Conservation (phyloP, 2,329 filamentous ascomycete genomes). For the Exophiala sideris region DNA sequence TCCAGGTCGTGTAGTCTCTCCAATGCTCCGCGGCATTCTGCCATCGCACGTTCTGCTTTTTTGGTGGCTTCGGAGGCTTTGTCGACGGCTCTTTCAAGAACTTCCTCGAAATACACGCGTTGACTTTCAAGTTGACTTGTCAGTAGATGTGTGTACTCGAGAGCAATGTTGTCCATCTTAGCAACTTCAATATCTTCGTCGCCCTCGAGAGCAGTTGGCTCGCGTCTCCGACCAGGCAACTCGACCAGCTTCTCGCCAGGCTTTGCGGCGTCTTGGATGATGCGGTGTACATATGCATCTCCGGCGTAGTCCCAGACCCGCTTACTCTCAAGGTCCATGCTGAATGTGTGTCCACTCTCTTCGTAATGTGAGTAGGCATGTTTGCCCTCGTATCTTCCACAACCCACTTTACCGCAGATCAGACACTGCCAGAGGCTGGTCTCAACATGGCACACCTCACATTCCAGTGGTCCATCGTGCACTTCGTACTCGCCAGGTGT, state of each 20-base stretch:
- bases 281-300: conserved; percentile 91
- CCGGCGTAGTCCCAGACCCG: conserved; percentile 98
- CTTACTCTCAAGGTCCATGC: conserved; percentile 87
- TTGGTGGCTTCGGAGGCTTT: conserved; percentile 75
- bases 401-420: conserved; percentile 88
- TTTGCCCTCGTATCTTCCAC: conserved; percentile 88
- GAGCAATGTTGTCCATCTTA: conserved; percentile 73
- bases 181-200: conserved; percentile 39
- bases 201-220: conserved; percentile 42
- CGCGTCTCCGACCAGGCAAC: conserved; percentile 54
- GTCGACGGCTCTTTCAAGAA: conserved; percentile 82
- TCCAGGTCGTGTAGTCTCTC: conserved; percentile 18
- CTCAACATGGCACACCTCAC: conserved; percentile 73
- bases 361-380: conserved; percentile 95
- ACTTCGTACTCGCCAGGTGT: conserved; percentile 44
- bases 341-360: conserved; percentile 82
- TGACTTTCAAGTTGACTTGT: conserved; percentile 92
- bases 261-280: conserved; percentile 67
- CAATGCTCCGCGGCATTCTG: conserved; percentile 50
- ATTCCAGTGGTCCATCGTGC: conserved; percentile 58
- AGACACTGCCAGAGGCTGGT: conserved; percentile 93
- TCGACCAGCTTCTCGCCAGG: conserved; percentile 90
- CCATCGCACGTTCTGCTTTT: conserved; percentile 67
- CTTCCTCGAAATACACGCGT: conserved; percentile 88
- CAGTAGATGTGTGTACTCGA: conserved; percentile 92